Percentiles rank a stretch among this genome's conserved stretches.
Conservation (phyloP, 345 rosid species). For the Dimocarpus longan region DNA sequence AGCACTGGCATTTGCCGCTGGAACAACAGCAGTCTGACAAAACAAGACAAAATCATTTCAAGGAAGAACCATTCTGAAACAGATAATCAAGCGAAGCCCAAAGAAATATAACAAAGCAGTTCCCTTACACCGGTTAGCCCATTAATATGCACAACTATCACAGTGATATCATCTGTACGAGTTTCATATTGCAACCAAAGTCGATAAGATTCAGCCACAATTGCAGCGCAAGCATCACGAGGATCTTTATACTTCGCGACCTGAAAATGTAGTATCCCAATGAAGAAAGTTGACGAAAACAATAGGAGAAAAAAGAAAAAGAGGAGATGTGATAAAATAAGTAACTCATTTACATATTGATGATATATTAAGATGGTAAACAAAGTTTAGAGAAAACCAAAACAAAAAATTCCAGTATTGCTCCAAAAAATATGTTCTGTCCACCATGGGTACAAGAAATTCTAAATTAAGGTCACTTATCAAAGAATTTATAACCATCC, state of each 20-base stretch:
- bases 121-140: conserved; percentile 72
- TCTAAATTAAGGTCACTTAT: too few species aligned
- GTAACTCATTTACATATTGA: conserved; percentile 5
- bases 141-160: conserved; percentile 86
- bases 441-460: neutral
- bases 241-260: conserved; percentile 95
- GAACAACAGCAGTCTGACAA: conserved; percentile 60
- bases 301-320: neutral
- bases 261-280: conserved; percentile 41
- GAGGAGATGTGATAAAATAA: neutral
- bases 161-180: conserved; percentile 99
- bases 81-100: conserved; percentile 21
- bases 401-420: neutral
- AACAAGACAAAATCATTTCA: conserved; percentile 7
- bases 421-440: neutral
- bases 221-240: conserved; percentile 99
- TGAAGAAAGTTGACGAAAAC: neutral
- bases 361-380: neutral
- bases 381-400: neutral
- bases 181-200: conserved; percentile 99
- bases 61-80: conserved; percentile 15
- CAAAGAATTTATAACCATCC: neutral
- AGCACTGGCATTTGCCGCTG: conserved; percentile 44
- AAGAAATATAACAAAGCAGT: conserved; percentile 18
- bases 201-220: conserved; percentile 98